These are phyloP conservation scores for Berberis vulgaris DNA, from an alignment of 164 flowering plant genomes.

Conservation along the genomic window DNA sequence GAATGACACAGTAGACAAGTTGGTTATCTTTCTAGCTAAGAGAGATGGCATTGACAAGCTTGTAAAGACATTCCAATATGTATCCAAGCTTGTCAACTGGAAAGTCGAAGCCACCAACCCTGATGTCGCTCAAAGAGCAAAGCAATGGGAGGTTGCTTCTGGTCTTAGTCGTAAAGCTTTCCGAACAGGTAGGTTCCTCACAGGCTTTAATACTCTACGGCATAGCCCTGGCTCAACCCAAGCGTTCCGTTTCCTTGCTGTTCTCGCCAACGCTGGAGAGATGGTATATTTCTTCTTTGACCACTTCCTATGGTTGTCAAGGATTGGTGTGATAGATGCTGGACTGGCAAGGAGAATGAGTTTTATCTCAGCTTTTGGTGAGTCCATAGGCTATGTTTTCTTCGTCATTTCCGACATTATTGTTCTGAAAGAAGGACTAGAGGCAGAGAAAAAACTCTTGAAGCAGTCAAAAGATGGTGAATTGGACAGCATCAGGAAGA, in stretches of 20 bases:
- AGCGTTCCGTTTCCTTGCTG: conserved; percentile 38
- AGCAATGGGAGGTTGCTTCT: conserved; percentile 79
- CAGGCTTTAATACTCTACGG: conserved; percentile 78
- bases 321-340: conserved; percentile 63
- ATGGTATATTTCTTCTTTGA: conserved; percentile 98
- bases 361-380: conserved; percentile 89
- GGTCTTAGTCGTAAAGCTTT: conserved; percentile 90
- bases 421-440: conserved; percentile 39
- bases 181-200: conserved; percentile 73
- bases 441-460: conserved; percentile 30
- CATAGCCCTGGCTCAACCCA: conserved; percentile 59
- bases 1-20: conserved; percentile 84
- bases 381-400: conserved; percentile 77
- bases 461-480: conserved; percentile 8
- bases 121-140: conserved; percentile 40
- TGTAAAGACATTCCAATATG: conserved; percentile 95
- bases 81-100: conserved; percentile 82
- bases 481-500: conserved; percentile 29
- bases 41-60: conserved; percentile 98
- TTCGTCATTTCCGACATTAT: conserved; percentile 63
- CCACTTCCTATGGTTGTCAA: conserved; percentile 78
- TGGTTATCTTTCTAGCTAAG: conserved; percentile 87
- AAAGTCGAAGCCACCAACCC: conserved; percentile 47
- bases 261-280: conserved; percentile 74
- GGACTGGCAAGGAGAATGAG: conserved; percentile 62